Conservation (phyloP, 805 yeast species). For the Barnettozyma sucrosica region DNA sequence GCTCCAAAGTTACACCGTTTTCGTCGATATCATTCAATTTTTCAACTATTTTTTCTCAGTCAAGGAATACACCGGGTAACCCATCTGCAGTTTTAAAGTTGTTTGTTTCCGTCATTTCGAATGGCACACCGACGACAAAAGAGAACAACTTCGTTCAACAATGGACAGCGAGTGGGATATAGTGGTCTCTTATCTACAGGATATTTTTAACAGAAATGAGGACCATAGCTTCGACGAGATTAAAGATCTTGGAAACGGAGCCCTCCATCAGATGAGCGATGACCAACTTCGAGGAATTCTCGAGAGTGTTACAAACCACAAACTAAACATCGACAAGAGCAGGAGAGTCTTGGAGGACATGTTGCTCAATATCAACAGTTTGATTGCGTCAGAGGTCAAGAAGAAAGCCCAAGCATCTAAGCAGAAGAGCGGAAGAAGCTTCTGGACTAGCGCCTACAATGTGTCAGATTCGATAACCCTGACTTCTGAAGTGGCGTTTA, state of each 20-base stretch:
- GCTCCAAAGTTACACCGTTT: not conserved
- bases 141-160: not conserved
- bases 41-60: not conserved
- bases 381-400: slow-evolving; percentile 30
- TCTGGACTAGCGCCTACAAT: slow-evolving; percentile 48
- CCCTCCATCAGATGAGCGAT: slow-evolving; percentile 28
- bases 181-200: slow-evolving; percentile 61
- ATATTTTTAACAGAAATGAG: slow-evolving; percentile 58
- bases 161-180: slow-evolving; percentile 67
- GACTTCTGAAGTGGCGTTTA: slow-evolving; percentile 86
- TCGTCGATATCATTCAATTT: not conserved
- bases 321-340: slow-evolving; percentile 51
- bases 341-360: slow-evolving; percentile 37
- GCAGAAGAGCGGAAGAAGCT: slow-evolving; percentile 27
- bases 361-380: slow-evolving; percentile 39
- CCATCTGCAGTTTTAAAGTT: not conserved
- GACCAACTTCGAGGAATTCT: slow-evolving; percentile 37
- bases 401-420: slow-evolving; percentile 19
- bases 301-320: slow-evolving; percentile 44
- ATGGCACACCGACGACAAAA: not conserved
- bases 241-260: slow-evolving; percentile 24
- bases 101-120: too few relatives aligned
- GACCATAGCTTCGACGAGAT: slow-evolving; percentile 43
- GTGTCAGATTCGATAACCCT: slow-evolving; percentile 51
- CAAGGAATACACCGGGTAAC: not conserved